Evolutionary conservation across 2,329 filamentous ascomycete genomes (phyloP).

Genomic region (Didymella sp.): DNA sequence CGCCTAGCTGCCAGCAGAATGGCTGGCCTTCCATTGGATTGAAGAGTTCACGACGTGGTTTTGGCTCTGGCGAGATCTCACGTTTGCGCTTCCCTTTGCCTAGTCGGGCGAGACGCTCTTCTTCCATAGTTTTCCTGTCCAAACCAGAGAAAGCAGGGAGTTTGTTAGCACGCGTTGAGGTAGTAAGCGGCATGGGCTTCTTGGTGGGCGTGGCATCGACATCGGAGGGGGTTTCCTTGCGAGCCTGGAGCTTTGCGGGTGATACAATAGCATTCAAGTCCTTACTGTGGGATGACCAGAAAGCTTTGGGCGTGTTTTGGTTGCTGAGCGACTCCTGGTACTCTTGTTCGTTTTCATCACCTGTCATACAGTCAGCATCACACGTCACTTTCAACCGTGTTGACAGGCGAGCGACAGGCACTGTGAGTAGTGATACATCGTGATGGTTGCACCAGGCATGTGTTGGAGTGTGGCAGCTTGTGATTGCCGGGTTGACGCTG

Average conservation of each 20-base stretch:
- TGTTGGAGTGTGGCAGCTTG: background rate
- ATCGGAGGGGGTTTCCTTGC: slow-evolving; percentile 3
- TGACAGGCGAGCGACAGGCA: background rate
- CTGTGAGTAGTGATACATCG: background rate
- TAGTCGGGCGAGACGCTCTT: slow-evolving; percentile 19
- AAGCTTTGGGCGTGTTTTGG: slow-evolving; percentile 22
- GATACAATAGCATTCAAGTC: slow-evolving; percentile 36
- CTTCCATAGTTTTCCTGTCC: slow-evolving; percentile 25
- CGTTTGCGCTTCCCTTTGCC: slow-evolving; percentile 23
- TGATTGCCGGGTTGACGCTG: background rate
- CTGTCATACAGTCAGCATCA: slow-evolving; percentile 25
- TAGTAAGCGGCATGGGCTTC: slow-evolving; percentile 11
- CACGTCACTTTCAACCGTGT: background rate
- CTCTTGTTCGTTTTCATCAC: slow-evolving; percentile 39
- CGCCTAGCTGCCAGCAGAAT: slow-evolving; percentile 67
- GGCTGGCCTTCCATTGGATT: slow-evolving; percentile 65
- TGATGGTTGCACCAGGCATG: background rate
- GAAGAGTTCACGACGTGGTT: slow-evolving; percentile 29
- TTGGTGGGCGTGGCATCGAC: slow-evolving; percentile 13
- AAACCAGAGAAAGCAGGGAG: slow-evolving; percentile 9
- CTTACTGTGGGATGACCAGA: slow-evolving; percentile 31
- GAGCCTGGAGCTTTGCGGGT: slow-evolving; percentile 15
- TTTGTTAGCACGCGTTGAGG: slow-evolving; percentile 8
- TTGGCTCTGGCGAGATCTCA: slow-evolving; percentile 14
- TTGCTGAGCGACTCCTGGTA: slow-evolving; percentile 29